phyloP scores from a whole-genome alignment of 495 filamentous ascomycete species.

The Parathielavia hyrcaniae region DNA sequence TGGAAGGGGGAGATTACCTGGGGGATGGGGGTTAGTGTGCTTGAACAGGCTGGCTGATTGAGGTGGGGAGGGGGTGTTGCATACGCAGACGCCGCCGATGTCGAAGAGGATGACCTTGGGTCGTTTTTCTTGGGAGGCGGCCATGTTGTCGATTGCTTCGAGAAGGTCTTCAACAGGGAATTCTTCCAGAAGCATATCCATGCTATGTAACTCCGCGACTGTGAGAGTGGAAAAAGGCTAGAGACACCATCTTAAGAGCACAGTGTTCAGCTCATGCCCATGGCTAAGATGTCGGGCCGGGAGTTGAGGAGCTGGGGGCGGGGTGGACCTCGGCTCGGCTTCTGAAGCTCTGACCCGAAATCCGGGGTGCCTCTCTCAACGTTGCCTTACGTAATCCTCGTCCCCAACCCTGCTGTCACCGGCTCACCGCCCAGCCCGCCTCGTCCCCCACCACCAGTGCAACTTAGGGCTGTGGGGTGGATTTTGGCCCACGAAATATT shows the following conservation, averaged over 20 bases:
- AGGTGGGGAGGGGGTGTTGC: conserved; percentile 28
- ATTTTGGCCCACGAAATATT: conserved; percentile 35
- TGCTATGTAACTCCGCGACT: background rate
- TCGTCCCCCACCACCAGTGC: conserved; percentile 23
- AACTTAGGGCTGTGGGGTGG: conserved; percentile 34
- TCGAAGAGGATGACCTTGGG: conserved; percentile 88
- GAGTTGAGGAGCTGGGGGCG: background rate
- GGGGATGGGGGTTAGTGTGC: conserved; percentile 21
- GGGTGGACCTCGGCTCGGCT: conserved; percentile 24
- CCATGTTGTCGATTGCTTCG: conserved; percentile 29
- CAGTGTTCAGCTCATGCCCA: background rate
- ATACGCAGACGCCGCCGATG: conserved; percentile 94
- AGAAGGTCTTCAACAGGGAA: conserved; percentile 24
- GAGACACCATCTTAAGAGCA: background rate
- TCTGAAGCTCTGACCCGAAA: background rate
- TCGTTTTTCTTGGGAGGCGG: conserved; percentile 30
- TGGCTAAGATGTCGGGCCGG: background rate
- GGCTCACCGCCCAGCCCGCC: conserved; percentile 15
- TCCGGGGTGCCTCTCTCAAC: background rate
- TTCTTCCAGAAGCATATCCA: conserved; percentile 20
- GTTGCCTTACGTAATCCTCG: conserved; percentile 1
- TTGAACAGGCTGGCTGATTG: background rate
- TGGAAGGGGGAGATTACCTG: conserved; percentile 89
- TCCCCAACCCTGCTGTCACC: conserved; percentile 22
- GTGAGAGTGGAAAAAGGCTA: background rate